These are phyloP conservation scores for Acanthamoeba royreba DNA, from an alignment of 208 protist species.

Conservation along the genomic window DNA sequence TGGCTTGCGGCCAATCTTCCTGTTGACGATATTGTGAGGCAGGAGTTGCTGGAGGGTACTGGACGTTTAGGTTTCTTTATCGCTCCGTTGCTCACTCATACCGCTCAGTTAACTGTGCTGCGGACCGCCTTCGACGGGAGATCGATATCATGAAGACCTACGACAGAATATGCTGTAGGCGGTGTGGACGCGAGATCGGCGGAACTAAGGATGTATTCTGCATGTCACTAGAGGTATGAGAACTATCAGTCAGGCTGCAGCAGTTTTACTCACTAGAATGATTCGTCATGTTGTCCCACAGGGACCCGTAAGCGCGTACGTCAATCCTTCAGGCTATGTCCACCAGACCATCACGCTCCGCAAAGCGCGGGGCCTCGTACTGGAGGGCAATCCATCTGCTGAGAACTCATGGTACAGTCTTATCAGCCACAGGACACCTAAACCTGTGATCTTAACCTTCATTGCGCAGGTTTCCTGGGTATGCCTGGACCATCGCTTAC, in stretches of 20 bases:
- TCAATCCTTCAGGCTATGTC: background rate
- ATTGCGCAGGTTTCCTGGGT: slow-evolving; percentile 1
- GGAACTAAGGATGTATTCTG: background rate
- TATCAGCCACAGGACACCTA: background rate
- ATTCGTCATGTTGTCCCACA: background rate
- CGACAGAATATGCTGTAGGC: background rate
- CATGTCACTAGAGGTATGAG: slow-evolving; percentile 28
- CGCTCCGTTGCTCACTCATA: background rate
- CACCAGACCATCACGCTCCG: slow-evolving; percentile 36
- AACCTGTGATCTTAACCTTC: background rate
- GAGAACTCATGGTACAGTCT: slow-evolving; percentile 3
- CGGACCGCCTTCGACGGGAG: background rate
- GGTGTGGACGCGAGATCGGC: background rate
- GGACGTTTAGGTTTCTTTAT: background rate
- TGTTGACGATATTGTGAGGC: background rate
- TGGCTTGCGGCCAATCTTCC: slow-evolving; percentile 27
- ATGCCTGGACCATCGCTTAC: slow-evolving; percentile 41
- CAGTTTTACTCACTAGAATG: background rate
- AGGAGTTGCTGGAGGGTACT: slow-evolving; percentile 21
- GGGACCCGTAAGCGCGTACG: background rate
- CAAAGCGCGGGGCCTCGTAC: background rate
- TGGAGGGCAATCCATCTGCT: background rate
- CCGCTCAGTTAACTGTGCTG: background rate
- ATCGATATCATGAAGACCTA: slow-evolving; percentile 18
- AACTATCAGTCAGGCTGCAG: background rate